These are phyloP conservation scores for Teunomyces stri DNA, from an alignment of 805 yeast species.

Conservation along the genomic window DNA sequence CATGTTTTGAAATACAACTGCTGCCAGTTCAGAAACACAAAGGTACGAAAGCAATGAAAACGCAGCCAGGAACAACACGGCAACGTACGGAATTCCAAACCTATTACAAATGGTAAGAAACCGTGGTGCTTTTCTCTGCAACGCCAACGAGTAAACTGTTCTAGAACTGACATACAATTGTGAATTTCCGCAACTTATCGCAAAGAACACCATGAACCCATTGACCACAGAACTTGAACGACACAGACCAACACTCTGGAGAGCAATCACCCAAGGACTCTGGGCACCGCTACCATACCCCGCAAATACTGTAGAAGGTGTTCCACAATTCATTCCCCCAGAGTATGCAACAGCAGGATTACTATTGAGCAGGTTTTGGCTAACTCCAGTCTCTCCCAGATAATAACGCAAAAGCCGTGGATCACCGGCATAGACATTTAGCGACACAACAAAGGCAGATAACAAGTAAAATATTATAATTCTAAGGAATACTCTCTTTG, in stretches of 20 bases:
- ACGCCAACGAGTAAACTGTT: constrained; percentile 40
- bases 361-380: constrained; percentile 15
- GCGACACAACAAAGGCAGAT: constrained; percentile 65
- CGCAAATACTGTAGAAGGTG: constrained; percentile 22
- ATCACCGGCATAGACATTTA: constrained; percentile 76
- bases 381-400: constrained; percentile 32
- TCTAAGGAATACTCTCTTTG: constrained; percentile 71
- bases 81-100: constrained; percentile 68
- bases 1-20: constrained; percentile 63
- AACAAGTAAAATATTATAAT: constrained; percentile 63
- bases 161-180: constrained; percentile 44
- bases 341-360: constrained; percentile 31
- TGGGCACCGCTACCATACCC: constrained; percentile 42
- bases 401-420: constrained; percentile 63
- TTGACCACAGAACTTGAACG: constrained; percentile 36
- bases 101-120: constrained; percentile 58
- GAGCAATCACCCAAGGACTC: constrained; percentile 46
- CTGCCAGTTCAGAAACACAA: constrained; percentile 56
- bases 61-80: constrained; percentile 61
- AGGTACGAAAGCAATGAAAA: constrained; percentile 62
- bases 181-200: constrained; percentile 45
- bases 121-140: constrained; percentile 59
- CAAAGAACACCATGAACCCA: constrained; percentile 47
- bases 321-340: constrained; percentile 36
- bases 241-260: constrained; percentile 39